Evolutionary conservation across 768 basidiomycete genomes (phyloP), one percentile per base, ranked within the genome.

Genomic region (Xerocomellus amylosporus): DNA sequence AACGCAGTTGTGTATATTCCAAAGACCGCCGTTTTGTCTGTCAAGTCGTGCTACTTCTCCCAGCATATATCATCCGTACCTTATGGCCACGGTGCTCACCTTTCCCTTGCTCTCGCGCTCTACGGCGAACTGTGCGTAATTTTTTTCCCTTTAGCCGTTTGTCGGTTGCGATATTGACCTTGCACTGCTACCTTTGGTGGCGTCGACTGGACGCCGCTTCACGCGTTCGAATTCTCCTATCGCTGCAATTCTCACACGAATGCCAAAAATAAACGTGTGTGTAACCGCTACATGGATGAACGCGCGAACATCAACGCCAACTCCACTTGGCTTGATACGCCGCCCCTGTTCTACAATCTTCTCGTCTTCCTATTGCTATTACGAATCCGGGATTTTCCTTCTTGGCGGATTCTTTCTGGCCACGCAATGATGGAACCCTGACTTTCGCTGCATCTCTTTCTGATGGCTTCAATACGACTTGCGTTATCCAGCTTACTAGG

Each of bases 1-100:
- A 20, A 53, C 33, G 19, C 51, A 90, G 88, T 89, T 46, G 85
- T 82, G 8, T 75, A 74, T 34, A 88, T 89, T 62, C 83, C 86
- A 34, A 87, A 83, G 69, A 56, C 72, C 51, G 75, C 79, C 42
- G 77, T 89, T 19, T 74, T 90, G 19, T 89, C 88, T 31, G 79
- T 77, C 42, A 77, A 75, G 59, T 79, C 80, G 1, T 85, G 81
- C 67, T 73, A 76, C 39, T 64, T 84, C 43, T 74, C 78, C 33
- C 66, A 66, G 22, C 56, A 65, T 42, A 78, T 88, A 33, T 63
- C 77, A 0, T 58, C 73, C 14, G 71, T 70, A 26, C 78, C 79
- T 10, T 80, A 78, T 63, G 88, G 87, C 2, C 75, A 78, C 33
- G 79, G 73, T 37, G 85, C 86, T 3, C 81, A 82, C 45, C 75